phyloP scores from a whole-genome alignment of 768 basidiomycete genomes.

The Hericium erinaceus region DNA sequence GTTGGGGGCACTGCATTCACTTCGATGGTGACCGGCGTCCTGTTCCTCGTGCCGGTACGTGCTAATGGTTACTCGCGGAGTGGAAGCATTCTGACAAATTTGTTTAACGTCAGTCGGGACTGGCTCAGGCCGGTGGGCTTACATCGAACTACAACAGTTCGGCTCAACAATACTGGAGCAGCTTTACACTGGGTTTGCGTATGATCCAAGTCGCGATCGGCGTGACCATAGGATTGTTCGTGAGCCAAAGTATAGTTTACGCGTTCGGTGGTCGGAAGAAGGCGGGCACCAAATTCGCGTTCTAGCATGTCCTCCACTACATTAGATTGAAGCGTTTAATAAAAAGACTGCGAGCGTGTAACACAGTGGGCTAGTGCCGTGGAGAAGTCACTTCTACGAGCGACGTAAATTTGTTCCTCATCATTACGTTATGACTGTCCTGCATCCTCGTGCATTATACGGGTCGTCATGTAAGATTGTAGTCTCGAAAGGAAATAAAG shows the following conservation, averaged over 20 bases:
- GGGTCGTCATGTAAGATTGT: neutral
- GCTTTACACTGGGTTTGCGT: constrained; percentile 69
- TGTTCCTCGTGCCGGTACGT: constrained; percentile 81
- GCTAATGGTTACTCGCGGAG: neutral
- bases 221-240: constrained; percentile 77
- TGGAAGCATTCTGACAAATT: neutral
- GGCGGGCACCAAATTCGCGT: constrained; percentile 47
- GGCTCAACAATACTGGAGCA: constrained; percentile 62
- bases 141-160: constrained; percentile 51
- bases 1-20: constrained; percentile 79
- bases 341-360: no score
- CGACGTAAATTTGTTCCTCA: no score
- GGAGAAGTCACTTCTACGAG: no score
- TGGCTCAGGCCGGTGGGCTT: constrained; percentile 66
- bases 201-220: constrained; percentile 84
- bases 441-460: neutral
- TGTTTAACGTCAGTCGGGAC: constrained; percentile 46
- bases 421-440: no score
- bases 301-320: neutral
- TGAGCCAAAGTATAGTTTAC: constrained; percentile 73
- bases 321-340: neutral
- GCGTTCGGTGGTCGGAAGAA: constrained; percentile 66
- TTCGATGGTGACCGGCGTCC: constrained; percentile 88
- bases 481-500: neutral
- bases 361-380: no score